phyloP scores from a whole-genome alignment of 345 rosid genomes.

The Lenwebbia sp. region DNA sequence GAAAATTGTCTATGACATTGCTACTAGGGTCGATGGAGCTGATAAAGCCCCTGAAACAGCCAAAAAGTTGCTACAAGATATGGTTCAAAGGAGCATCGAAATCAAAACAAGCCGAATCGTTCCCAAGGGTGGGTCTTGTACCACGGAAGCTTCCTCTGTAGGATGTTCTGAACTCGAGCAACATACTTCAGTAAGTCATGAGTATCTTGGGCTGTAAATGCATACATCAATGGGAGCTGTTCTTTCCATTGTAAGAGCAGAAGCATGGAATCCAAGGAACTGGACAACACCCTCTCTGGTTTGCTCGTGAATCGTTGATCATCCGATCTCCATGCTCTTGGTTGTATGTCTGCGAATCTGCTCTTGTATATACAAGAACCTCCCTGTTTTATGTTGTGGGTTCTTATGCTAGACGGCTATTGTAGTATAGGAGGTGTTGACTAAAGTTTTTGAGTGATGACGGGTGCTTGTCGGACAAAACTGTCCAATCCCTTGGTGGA shows the following conservation, averaged over 20 bases:
- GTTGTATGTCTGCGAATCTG: neutral
- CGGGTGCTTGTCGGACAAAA: neutral
- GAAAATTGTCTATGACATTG: conserved; percentile 53
- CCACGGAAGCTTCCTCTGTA: neutral
- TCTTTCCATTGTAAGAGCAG: neutral
- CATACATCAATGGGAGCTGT: neutral
- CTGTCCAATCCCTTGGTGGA: neutral
- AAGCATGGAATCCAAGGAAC: neutral
- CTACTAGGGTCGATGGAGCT: conserved; percentile 43
- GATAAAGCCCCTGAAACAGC: conserved; percentile 60
- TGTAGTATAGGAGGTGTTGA: neutral
- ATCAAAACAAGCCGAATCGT: neutral
- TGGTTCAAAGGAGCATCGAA: conserved; percentile 71
- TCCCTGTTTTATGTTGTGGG: neutral
- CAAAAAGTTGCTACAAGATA: conserved; percentile 51
- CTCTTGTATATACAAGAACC: neutral
- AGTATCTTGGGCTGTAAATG: neutral
- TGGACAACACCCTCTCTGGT: neutral
- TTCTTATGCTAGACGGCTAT: neutral
- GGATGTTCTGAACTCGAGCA: neutral
- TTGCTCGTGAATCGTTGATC: neutral
- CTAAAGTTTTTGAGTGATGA: neutral
- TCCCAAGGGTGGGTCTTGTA: neutral
- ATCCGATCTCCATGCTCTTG: neutral
- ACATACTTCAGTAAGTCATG: neutral